Conservation (phyloP, 768 basidiomycete species). For the Tylopilus sp. region DNA sequence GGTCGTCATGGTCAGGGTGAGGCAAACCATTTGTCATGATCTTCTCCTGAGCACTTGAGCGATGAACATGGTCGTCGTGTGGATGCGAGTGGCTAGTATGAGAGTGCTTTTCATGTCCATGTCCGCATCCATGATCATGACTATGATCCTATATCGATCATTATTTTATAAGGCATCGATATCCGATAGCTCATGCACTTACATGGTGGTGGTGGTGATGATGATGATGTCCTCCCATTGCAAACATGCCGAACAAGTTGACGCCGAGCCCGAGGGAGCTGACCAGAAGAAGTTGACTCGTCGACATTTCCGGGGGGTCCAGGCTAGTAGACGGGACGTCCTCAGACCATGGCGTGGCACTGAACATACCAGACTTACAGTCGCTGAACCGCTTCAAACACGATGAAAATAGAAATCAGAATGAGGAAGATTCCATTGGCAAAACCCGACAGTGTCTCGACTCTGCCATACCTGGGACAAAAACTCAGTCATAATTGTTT, state of each 20-base stretch:
- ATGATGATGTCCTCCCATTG: constrained; percentile 88
- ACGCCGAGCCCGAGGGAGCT: constrained; percentile 87
- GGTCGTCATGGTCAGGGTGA: constrained; percentile 17
- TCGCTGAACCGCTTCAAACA: constrained; percentile 95
- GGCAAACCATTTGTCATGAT: constrained; percentile 5
- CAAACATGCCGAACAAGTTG: constrained; percentile 98
- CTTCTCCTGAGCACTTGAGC: constrained; percentile 12
- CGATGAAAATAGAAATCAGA: constrained; percentile 94
- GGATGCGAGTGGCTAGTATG: constrained; percentile 34
- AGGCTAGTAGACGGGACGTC: constrained; percentile 42
- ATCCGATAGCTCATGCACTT: constrained; percentile 22
- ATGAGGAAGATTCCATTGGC: constrained; percentile 95
- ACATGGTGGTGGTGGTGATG: constrained; percentile 71
- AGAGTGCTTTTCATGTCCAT: constrained; percentile 28
- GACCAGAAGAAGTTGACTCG: constrained; percentile 85
- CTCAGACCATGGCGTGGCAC: background rate
- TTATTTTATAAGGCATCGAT: background rate
- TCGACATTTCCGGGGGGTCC: constrained; percentile 98
- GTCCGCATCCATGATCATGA: constrained; percentile 13
- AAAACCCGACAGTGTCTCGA: constrained; percentile 97
- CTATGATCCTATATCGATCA: constrained; percentile 16
- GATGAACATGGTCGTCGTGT: constrained; percentile 29
- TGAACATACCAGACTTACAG: constrained; percentile 50
- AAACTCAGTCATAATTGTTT: background rate
- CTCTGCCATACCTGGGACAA: constrained; percentile 75